Evolutionary conservation across 2,329 filamentous ascomycete species (phyloP).

Genomic region (Aspergillus sclerotialis): DNA sequence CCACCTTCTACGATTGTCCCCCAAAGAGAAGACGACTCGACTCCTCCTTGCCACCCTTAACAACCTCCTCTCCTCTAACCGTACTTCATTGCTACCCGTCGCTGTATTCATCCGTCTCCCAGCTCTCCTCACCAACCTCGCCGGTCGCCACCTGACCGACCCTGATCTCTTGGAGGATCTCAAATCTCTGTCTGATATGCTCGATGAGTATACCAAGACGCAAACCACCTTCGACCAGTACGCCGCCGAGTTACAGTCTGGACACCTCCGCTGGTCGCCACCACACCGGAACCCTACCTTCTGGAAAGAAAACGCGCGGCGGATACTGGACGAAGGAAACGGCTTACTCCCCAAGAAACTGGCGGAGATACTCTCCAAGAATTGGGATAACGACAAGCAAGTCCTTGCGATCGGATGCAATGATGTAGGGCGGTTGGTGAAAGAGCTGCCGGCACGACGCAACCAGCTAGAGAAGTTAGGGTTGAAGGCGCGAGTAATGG

Average conservation of each 20-base stretch:
- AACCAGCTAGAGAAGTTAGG: conserved; percentile 73
- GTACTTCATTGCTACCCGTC: conserved; percentile 63
- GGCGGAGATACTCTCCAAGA: conserved; percentile 76
- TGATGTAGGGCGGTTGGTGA: conserved; percentile 81
- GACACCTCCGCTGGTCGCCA: conserved; percentile 86
- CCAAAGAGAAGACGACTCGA: conserved; percentile 96
- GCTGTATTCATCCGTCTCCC: conserved; percentile 81
- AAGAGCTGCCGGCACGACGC: conserved; percentile 80
- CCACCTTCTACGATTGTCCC: conserved; percentile 83
- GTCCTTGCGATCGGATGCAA: conserved; percentile 90
- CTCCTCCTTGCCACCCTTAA: conserved; percentile 81
- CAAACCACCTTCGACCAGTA: conserved; percentile 63
- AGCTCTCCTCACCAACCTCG: conserved; percentile 51
- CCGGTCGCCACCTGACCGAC: conserved; percentile 45
- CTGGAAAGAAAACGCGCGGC: conserved; percentile 85
- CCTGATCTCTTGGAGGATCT: conserved; percentile 45
- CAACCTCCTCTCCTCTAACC: conserved; percentile 75
- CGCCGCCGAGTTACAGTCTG: conserved; percentile 74
- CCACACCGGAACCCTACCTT: conserved; percentile 81
- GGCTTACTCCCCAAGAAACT: conserved; percentile 72
- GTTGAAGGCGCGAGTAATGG: conserved; percentile 82
- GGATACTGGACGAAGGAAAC: conserved; percentile 76
- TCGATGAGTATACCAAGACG: conserved; percentile 75
- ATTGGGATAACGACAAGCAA: conserved; percentile 75
- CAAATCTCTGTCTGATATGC: conserved; percentile 51